These are phyloP conservation scores for Suhomyces taliae DNA, from an alignment of 1,139 yeast genomes.

Conservation along the genomic window DNA sequence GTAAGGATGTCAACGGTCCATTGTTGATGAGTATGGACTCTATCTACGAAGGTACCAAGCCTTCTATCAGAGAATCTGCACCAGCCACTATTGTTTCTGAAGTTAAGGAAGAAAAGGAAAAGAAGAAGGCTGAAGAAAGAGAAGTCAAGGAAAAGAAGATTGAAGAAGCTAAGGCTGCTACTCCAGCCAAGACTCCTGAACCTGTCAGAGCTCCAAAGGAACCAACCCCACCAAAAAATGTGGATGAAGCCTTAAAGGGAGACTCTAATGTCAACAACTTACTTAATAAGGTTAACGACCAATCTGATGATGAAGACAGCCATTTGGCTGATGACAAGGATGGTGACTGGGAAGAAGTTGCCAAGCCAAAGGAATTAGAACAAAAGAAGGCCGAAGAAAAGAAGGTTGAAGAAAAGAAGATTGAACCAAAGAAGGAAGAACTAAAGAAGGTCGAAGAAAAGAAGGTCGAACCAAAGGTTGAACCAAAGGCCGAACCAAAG, in stretches of 20 bases:
- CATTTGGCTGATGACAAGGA: slow-evolving; percentile 25
- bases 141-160: slow-evolving; percentile 16
- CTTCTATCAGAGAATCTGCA: slow-evolving; percentile 37
- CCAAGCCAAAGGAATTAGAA: slow-evolving; percentile 24
- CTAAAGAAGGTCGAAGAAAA: slow-evolving; percentile 18
- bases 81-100: slow-evolving; percentile 31
- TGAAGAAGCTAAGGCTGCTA: slow-evolving; percentile 7
- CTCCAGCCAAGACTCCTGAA: slow-evolving; percentile 6
- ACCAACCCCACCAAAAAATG: slow-evolving; percentile 22
- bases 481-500: slow-evolving; percentile 13
- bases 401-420: slow-evolving; percentile 13
- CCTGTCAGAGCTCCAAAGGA: slow-evolving; percentile 12
- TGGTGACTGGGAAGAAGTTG: slow-evolving; percentile 46
- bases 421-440: slow-evolving; percentile 14
- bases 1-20: slow-evolving; percentile 83
- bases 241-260: slow-evolving; percentile 44
- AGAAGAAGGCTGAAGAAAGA: slow-evolving; percentile 21
- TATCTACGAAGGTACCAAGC: slow-evolving; percentile 72
- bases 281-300: slow-evolving; percentile 40
- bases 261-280: slow-evolving; percentile 39
- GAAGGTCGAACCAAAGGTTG: slow-evolving; percentile 10
- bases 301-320: slow-evolving; percentile 43
- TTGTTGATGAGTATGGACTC: slow-evolving; percentile 73
- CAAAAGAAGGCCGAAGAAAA: neutral
- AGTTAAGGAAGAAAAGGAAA: slow-evolving; percentile 25